Evolutionary conservation across 2,329 filamentous ascomycete genomes (phyloP).

Genomic region (Thielaviopsis ethacetica): DNA sequence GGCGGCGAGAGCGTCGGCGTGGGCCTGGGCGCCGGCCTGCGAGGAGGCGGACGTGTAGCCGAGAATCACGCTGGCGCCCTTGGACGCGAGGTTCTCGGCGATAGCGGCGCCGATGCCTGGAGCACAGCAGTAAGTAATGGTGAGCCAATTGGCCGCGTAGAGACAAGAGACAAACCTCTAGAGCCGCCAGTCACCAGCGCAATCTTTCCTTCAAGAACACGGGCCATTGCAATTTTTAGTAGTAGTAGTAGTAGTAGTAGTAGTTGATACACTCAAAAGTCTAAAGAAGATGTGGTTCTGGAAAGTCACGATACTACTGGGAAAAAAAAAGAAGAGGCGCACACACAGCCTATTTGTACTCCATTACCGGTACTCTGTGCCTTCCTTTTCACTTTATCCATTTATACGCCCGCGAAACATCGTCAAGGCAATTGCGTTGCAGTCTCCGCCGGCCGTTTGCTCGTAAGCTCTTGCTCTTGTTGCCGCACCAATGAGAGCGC

Average conservation of each 20-base stretch:
- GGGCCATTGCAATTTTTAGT: conserved; percentile 23
- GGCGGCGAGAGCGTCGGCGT: conserved; percentile 42
- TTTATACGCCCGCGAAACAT: too few relatives aligned
- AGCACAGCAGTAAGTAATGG: not conserved
- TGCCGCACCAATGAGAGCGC: conserved; percentile 5
- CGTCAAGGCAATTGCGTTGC: too few relatives aligned
- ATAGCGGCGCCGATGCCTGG: conserved; percentile 53
- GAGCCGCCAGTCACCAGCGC: conserved; percentile 68
- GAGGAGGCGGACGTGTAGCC: conserved; percentile 45
- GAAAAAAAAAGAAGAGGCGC: too few relatives aligned
- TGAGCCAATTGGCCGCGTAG: not conserved
- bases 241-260: too few relatives aligned
- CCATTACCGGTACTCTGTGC: too few relatives aligned
- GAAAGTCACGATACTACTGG: conserved; percentile 2
- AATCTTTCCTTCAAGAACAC: conserved; percentile 53
- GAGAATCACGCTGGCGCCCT: conserved; percentile 52
- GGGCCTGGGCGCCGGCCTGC: conserved; percentile 31
- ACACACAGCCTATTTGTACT: too few relatives aligned
- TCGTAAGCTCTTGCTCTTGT: too few relatives aligned
- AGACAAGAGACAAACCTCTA: conserved; percentile 37
- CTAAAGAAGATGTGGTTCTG: not conserved
- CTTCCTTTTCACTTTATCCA: not conserved
- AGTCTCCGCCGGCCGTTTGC: too few relatives aligned
- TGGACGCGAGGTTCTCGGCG: conserved; percentile 53
- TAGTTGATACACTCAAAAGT: too few relatives aligned